Percentiles rank a stretch among this genome's conserved stretches.
These are phyloP conservation scores for Cladobotryum protrusum DNA, from an alignment of 2,329 filamentous ascomycete genomes.

Conservation along the genomic window DNA sequence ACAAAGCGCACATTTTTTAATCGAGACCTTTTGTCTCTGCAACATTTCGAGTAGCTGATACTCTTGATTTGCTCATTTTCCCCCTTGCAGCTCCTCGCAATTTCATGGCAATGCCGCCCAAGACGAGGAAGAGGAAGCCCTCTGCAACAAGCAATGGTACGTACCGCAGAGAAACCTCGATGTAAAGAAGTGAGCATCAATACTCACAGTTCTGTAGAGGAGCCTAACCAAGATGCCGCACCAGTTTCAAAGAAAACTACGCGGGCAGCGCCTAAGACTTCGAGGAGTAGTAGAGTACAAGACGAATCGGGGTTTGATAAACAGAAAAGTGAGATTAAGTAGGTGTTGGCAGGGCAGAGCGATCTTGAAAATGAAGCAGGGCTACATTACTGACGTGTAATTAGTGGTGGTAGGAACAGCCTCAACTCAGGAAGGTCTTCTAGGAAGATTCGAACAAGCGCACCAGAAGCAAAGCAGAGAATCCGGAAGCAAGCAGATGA, in stretches of 20 bases:
- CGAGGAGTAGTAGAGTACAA: background rate
- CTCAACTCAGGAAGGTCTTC: background rate
- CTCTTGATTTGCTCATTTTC: no score
- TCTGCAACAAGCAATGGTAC: conserved; percentile 17
- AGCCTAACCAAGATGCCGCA: background rate
- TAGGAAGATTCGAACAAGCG: conserved; percentile 12
- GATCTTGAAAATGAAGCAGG: background rate
- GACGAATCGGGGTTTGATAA: background rate
- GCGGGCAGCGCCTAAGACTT: conserved; percentile 10
- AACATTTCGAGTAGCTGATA: no score
- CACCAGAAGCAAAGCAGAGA: conserved; percentile 16
- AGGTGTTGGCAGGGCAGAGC: no score
- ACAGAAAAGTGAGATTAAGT: background rate
- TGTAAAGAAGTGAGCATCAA: background rate
- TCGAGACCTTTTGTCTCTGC: no score
- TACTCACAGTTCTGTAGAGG: background rate
- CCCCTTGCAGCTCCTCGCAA: background rate
- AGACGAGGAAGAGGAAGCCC: conserved; percentile 21
- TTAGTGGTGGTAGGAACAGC: background rate
- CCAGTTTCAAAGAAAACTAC: conserved; percentile 12
- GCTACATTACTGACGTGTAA: background rate
- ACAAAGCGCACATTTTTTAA: background rate
- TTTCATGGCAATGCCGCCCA: conserved; percentile 20
- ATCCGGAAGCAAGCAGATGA: conserved; percentile 19
- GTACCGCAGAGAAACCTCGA: background rate